Evolutionary conservation across 768 basidiomycete genomes (phyloP).

Genomic region (Podaxis mareebaensis): DNA sequence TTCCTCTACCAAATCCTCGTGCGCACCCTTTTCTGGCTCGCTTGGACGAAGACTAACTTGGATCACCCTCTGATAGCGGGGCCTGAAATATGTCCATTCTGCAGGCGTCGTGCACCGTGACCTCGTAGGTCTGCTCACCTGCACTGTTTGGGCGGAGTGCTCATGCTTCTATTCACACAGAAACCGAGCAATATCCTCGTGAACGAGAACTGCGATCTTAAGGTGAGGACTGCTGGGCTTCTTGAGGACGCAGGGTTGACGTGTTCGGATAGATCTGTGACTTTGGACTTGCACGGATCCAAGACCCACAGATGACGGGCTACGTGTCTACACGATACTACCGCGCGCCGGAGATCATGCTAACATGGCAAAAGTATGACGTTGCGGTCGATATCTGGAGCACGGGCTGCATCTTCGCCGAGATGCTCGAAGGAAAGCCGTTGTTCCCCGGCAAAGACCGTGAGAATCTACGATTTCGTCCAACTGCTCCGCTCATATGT

Average conservation of each 20-base stretch:
- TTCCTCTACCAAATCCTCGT: constrained; percentile 99
- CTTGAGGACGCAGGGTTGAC: constrained; percentile 12
- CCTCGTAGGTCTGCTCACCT: constrained; percentile 54
- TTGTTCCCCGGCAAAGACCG: constrained; percentile 99
- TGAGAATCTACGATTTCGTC: constrained; percentile 47
- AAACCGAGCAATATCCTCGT: constrained; percentile 99
- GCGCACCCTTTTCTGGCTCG: constrained; percentile 26
- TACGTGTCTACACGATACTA: constrained; percentile 99
- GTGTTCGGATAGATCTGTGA: constrained; percentile 80
- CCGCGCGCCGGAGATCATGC: constrained; percentile 99
- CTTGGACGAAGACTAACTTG: constrained; percentile 7
- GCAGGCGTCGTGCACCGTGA: constrained; percentile 99
- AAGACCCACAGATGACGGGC: constrained; percentile 99
- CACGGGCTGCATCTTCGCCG: constrained; percentile 98
- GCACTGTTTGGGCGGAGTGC: constrained; percentile 8
- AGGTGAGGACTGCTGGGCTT: constrained; percentile 49
- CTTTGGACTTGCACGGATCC: constrained; percentile 97
- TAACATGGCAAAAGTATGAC: constrained; percentile 99
- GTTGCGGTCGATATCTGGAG: constrained; percentile 99
- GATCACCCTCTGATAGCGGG: constrained; percentile 57
- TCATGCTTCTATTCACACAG: constrained; percentile 35
- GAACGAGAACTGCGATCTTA: constrained; percentile 99
- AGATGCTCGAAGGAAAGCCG: constrained; percentile 99
- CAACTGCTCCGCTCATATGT: constrained; percentile 9
- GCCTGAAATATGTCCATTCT: constrained; percentile 98